Base-by-base conservation (phyloP, 805 yeast species). In the Ogataea henricii region DNA sequence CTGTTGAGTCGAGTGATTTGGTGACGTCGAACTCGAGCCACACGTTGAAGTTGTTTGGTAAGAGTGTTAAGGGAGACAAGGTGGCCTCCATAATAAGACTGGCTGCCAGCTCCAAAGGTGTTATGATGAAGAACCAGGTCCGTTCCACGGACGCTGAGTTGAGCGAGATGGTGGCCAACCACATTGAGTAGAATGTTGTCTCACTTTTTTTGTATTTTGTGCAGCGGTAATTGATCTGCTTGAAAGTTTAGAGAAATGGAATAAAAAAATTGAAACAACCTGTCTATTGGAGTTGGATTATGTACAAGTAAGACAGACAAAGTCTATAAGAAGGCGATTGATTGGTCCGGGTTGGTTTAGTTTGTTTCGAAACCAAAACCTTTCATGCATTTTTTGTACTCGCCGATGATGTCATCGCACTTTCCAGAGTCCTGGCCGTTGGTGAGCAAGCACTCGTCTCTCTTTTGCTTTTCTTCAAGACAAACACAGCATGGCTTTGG, bases 401-500 rank as follows among this genome's bases (percentile, higher is more conserved):
- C 73, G 18, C 69, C 70, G 53, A 92, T 85, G 44, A 89, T 66
- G 46, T 77, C 79, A 49, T 83, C 79, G 69, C 99, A 92, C 59
- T 89, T 85, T 26, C 84, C 89, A 39, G 87, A 76, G 16, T 90
- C 97, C 56, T 85, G 85, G 40, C 96, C 97, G 59, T 87, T 82
- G 56, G 80, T 70, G 53, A 92, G 76, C 47, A 92, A 71, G 65
- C 98, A 94, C 61, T 90, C 91, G 62, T 92, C 99, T 63, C 98
- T 79, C 20, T 71, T 66, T 51, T 85, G 48, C 46, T 65, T 65
- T 46, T 65, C 65, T 27, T 86, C 87, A 57, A 84, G 79, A 68
- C 98, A 94, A 18, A 92, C 98, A 64, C 98, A 92, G 70, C 99
- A 92, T 49, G 99, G 97, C 71, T 91, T 92, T 55, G 96, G 96